phyloP scores from a whole-genome alignment of 139 green algal genomes.

The Chlorella sp. region DNA sequence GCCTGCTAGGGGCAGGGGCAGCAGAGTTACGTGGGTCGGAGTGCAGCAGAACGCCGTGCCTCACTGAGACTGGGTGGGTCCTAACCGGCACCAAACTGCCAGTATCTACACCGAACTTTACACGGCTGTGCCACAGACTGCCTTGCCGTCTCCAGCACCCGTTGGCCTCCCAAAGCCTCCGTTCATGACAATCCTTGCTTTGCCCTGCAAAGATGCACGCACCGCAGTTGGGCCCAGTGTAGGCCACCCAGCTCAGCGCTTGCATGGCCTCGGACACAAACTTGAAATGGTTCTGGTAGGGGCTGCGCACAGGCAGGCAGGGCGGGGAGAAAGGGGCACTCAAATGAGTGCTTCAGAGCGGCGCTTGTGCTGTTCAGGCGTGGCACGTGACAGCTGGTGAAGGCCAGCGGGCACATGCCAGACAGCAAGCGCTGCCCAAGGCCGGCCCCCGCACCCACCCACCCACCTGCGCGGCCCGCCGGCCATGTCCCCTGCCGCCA shows the following conservation, averaged over 20 bases:
- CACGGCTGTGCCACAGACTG: too few relatives aligned
- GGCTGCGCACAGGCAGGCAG: background rate
- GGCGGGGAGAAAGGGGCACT: background rate
- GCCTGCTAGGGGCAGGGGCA: conserved; percentile 48
- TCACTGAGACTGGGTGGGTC: background rate
- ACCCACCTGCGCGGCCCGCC: conserved; percentile 59
- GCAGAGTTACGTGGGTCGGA: background rate
- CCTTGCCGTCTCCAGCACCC: too few relatives aligned
- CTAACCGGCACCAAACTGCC: background rate
- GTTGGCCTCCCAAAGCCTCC: too few relatives aligned
- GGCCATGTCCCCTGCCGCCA: conserved; percentile 55
- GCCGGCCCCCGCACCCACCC: background rate
- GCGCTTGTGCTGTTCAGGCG: too few relatives aligned
- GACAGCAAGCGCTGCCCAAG: background rate
- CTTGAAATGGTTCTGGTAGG: conserved; percentile 74
- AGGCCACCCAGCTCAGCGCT: conserved; percentile 84
- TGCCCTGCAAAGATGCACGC: background rate
- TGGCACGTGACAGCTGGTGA: too few relatives aligned
- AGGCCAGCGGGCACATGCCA: too few relatives aligned
- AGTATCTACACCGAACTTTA: background rate
- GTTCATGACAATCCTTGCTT: too few relatives aligned
- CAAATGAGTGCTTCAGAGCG: background rate
- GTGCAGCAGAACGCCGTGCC: background rate
- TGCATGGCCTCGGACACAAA: conserved; percentile 77
- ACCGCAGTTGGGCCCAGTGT: conserved; percentile 83